Evolutionary conservation across 2,329 filamentous ascomycete genomes (phyloP).

Genomic region (Mollisiaceae sp.): DNA sequence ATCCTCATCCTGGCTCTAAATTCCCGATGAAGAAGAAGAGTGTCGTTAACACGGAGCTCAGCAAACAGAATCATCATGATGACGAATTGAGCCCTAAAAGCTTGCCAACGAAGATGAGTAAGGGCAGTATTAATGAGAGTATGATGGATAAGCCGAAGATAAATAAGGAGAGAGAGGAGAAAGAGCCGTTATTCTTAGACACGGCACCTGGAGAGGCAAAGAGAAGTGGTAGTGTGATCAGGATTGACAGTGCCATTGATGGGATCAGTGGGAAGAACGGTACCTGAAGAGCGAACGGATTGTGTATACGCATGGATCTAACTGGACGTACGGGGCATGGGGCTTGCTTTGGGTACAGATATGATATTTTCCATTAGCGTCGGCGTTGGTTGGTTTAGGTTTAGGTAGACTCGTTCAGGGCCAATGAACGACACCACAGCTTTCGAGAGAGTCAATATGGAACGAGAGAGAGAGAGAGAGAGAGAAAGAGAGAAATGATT

Average conservation of each 20-base stretch:
- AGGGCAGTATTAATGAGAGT: background rate
- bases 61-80: background rate
- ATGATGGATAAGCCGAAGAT: background rate
- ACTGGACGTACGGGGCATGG: background rate
- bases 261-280: conserved; percentile 10
- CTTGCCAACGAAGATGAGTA: background rate
- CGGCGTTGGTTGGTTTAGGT: conserved; percentile 15
- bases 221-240: conserved; percentile 4
- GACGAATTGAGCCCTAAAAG: conserved; percentile 11
- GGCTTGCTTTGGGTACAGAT: background rate
- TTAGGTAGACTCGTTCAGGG: background rate
- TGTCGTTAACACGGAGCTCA: background rate
- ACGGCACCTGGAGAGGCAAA: background rate
- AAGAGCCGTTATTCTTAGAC: background rate
- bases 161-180: background rate
- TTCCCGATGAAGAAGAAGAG: background rate
- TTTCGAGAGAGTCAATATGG: background rate
- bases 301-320: conserved; percentile 4
- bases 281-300: conserved; percentile 4
- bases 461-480: too few species aligned
- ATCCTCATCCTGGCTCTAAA: background rate
- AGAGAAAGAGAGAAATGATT: background rate
- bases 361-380: conserved; percentile 20
- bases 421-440: background rate
- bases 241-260: conserved; percentile 4